Conservation (phyloP, 352 stramenopile species). For the Pythium scleroteichum region DNA sequence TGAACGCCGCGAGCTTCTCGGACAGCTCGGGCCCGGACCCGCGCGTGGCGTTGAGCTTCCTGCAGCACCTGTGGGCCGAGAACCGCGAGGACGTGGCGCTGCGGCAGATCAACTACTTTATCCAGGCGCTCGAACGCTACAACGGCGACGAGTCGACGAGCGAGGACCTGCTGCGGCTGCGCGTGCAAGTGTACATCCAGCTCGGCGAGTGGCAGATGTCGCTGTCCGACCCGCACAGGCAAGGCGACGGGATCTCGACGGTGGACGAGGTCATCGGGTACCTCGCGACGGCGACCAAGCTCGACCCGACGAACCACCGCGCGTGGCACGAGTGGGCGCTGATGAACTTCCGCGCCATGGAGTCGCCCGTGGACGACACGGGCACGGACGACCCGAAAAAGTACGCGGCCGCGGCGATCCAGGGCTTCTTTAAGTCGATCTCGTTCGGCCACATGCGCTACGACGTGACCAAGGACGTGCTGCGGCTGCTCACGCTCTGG, state of each 20-base stretch:
- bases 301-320: constrained; percentile 93
- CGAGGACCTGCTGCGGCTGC: constrained; percentile 72
- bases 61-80: constrained; percentile 82
- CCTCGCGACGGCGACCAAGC: constrained; percentile 76
- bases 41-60: constrained; percentile 78
- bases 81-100: constrained; percentile 81
- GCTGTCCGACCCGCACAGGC: constrained; percentile 67
- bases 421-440: constrained; percentile 98
- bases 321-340: constrained; percentile 99
- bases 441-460: constrained; percentile 94
- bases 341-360: constrained; percentile 94
- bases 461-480: constrained; percentile 95
- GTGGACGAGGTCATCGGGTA: constrained; percentile 78
- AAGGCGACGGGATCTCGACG: constrained; percentile 56
- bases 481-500: constrained; percentile 98
- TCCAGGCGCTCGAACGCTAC: constrained; percentile 73
- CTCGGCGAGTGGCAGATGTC: constrained; percentile 86
- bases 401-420: constrained; percentile 93
- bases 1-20: constrained; percentile 41
- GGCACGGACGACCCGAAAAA: constrained; percentile 52
- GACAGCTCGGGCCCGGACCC: constrained; percentile 75
- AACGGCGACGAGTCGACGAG: constrained; percentile 47
- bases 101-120: constrained; percentile 85
- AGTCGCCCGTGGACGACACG: constrained; percentile 56
- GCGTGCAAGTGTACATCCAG: constrained; percentile 87